A percentile compares a stretch with the other conserved stretches of the same genome.
phyloP scores from a whole-genome alignment of 345 rosid species.

The Moricandia arvensis region DNA sequence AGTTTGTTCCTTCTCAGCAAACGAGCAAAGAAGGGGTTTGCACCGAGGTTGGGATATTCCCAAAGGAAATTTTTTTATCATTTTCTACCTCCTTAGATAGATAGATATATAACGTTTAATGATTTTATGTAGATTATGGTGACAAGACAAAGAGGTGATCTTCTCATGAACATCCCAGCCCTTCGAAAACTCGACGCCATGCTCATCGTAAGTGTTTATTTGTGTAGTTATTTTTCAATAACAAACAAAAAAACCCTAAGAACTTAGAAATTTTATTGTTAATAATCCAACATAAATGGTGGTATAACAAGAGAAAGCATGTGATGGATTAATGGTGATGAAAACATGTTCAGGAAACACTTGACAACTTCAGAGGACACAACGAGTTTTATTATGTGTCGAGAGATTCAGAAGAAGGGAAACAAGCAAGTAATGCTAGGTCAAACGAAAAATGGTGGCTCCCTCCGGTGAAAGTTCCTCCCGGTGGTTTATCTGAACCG shows the following conservation, averaged over 20 bases:
- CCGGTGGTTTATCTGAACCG: conserved; percentile 56
- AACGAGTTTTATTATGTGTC: conserved; percentile 57
- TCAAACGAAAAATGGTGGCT: conserved; percentile 74
- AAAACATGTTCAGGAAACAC: conserved; percentile 45
- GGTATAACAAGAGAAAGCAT: too few species aligned
- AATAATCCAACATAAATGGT: neutral
- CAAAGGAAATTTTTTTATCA: neutral
- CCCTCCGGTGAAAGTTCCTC: conserved; percentile 70
- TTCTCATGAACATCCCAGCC: conserved; percentile 67
- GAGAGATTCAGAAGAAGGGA: conserved; percentile 49
- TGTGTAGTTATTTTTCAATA: neutral
- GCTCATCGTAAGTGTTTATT: conserved; percentile 47
- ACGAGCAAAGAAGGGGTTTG: conserved; percentile 43
- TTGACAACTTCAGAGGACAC: conserved; percentile 60
- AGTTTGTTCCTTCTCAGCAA: conserved; percentile 54
- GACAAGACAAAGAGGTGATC: conserved; percentile 50
- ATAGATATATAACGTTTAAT: neutral
- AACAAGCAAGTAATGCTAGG: conserved; percentile 36
- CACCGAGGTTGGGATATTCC: conserved; percentile 53
- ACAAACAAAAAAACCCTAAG: neutral
- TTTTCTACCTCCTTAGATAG: neutral
- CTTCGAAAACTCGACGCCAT: conserved; percentile 53
- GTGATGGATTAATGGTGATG: conserved; percentile 24
- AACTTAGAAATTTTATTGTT: neutral
- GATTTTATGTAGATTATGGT: conserved; percentile 58